A percentile compares a stretch with the other conserved stretches of the same genome.
These are phyloP conservation scores for Globisporangium recalcitrans DNA, from an alignment of 352 stramenopile species.

Conservation along the genomic window DNA sequence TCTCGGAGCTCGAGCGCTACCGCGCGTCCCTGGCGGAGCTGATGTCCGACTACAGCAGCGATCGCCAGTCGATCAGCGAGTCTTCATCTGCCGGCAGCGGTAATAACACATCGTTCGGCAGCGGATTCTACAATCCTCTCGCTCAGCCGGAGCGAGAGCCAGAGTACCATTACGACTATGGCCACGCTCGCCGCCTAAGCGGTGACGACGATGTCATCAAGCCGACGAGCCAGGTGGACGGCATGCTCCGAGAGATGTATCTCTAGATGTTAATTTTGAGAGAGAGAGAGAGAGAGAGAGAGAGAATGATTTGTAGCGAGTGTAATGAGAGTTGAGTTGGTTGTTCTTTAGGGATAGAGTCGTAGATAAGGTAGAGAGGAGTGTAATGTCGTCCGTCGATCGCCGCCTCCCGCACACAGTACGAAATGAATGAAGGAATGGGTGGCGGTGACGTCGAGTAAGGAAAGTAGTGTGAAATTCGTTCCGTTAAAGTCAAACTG, in stretches of 20 bases:
- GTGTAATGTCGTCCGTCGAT: background rate
- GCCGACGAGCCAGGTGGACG: background rate
- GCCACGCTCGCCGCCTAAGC: background rate
- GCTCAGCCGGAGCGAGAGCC: slow-evolving; percentile 2
- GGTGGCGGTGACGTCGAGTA: background rate
- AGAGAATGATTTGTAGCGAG: background rate
- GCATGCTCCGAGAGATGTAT: slow-evolving; percentile 7
- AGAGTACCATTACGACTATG: background rate
- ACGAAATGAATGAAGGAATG: background rate
- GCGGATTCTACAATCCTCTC: slow-evolving; percentile 1
- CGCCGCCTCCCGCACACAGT: background rate
- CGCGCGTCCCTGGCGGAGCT: slow-evolving; percentile 52
- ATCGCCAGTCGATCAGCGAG: background rate
- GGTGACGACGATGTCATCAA: background rate
- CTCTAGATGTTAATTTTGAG: background rate
- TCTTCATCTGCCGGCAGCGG: background rate
- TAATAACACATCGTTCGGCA: background rate
- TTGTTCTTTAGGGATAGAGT: background rate
- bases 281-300: too few species aligned
- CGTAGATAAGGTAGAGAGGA: background rate
- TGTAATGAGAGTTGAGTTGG: background rate
- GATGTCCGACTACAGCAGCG: slow-evolving; percentile 48
- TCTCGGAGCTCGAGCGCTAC: slow-evolving; percentile 34
- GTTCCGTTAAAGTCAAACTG: background rate
- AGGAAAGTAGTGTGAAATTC: background rate